A percentile compares a stretch with the other conserved stretches of the same genome.
Evolutionary conservation across 768 basidiomycete genomes (phyloP).

Genomic region (Obba rivulosa): DNA sequence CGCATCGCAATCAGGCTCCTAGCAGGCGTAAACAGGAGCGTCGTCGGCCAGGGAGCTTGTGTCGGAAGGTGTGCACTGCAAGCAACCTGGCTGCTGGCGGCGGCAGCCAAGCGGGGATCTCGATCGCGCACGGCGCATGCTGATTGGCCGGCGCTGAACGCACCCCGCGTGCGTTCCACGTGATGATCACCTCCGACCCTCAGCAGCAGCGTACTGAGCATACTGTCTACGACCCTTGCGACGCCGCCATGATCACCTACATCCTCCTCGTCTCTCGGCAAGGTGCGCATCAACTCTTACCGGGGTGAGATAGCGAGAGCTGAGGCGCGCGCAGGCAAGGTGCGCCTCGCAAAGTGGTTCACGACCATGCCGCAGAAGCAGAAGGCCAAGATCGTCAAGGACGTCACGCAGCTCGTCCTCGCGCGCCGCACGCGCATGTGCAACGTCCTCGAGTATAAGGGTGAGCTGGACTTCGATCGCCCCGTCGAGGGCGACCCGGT

Average conservation of each 20-base stretch:
- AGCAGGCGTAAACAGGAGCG: neutral
- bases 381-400: constrained; percentile 90
- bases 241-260: constrained; percentile 73
- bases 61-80: too few species aligned
- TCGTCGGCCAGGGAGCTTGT: neutral
- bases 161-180: too few species aligned
- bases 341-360: constrained; percentile 96
- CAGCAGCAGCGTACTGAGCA: too few species aligned
- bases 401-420: constrained; percentile 89
- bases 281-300: constrained; percentile 39
- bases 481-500: too few species aligned
- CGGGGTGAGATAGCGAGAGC: neutral
- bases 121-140: too few species aligned
- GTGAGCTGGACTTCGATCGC: constrained; percentile 30
- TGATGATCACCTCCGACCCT: too few species aligned
- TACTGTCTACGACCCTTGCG: too few species aligned
- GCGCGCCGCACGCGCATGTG: constrained; percentile 88
- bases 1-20: constrained; percentile 36
- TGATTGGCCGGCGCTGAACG: too few species aligned
- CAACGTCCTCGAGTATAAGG: constrained; percentile 96
- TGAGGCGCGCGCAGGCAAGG: constrained; percentile 59
- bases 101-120: too few species aligned
- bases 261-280: constrained; percentile 91
- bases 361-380: constrained; percentile 73
- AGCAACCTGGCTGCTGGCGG: too few species aligned